phyloP scores from a whole-genome alignment of 73 alveolate species.

The Symbiodinium pilosum region DNA sequence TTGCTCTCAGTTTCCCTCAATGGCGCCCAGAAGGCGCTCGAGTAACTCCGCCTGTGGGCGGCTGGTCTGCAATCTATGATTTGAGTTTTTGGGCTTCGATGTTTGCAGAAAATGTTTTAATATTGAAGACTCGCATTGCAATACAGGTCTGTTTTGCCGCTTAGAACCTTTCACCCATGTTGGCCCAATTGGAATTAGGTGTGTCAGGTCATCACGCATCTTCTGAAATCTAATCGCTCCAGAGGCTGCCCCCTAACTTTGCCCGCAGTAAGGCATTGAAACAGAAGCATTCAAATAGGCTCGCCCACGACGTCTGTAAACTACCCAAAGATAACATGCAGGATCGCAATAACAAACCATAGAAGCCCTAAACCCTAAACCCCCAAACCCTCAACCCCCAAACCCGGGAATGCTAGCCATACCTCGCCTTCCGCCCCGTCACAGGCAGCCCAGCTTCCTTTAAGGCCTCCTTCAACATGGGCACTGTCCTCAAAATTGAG shows the following conservation, averaged over 20 bases:
- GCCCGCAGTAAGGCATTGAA: too few species aligned
- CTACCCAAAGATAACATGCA: not conserved
- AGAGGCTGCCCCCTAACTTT: too few species aligned
- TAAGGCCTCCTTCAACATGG: slow-evolving; percentile 45
- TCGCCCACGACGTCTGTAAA: not conserved
- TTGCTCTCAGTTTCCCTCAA: slow-evolving; percentile 33
- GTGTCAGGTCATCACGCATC: not conserved
- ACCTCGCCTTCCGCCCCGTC: slow-evolving; percentile 56
- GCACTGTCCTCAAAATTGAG: slow-evolving; percentile 63
- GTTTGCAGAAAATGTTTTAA: not conserved
- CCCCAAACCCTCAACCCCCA: not conserved
- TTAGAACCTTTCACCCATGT: too few species aligned
- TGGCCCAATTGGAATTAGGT: not conserved
- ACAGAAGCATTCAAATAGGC: too few species aligned
- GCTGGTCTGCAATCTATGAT: too few species aligned
- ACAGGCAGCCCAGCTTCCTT: slow-evolving; percentile 39
- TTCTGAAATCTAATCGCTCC: not conserved
- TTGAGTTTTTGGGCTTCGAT: too few species aligned
- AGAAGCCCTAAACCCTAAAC: not conserved
- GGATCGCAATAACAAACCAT: too few species aligned
- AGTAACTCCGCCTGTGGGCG: slow-evolving; percentile 75
- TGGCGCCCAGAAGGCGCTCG: slow-evolving; percentile 78
- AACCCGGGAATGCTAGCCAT: not conserved
- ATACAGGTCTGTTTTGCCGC: not conserved
- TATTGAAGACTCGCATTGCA: too few species aligned